Percentiles rank a stretch among this genome's conserved stretches.
phyloP scores from a whole-genome alignment of 1,284 basidiomycete genomes.

The Volvariella volvacea region DNA sequence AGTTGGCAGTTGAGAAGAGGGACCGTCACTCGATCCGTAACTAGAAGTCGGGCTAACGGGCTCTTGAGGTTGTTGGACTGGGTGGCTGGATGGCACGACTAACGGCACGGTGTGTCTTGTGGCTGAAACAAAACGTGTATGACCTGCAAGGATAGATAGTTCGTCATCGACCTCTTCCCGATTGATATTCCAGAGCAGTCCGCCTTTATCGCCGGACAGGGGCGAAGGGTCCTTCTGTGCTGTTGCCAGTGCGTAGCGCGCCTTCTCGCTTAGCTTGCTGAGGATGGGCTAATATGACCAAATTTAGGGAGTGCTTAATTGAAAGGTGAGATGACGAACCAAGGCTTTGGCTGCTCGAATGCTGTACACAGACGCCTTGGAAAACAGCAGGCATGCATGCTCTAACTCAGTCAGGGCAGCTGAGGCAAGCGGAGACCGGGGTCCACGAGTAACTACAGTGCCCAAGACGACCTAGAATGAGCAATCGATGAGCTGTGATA shows the following conservation, averaged over 20 bases:
- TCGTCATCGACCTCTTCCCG: conserved; percentile 46
- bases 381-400: conserved; percentile 51
- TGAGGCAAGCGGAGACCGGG: conserved; percentile 48
- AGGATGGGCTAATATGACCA: conserved; percentile 39
- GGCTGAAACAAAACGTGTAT: conserved; percentile 45
- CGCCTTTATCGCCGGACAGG: conserved; percentile 23
- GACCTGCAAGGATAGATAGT: conserved; percentile 54
- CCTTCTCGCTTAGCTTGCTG: conserved; percentile 49
- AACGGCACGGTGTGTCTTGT: conserved; percentile 11
- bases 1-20: no score
- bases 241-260: conserved; percentile 35
- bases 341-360: conserved; percentile 53
- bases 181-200: conserved; percentile 38
- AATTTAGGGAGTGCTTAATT: neutral
- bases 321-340: conserved; percentile 29
- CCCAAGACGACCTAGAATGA: conserved; percentile 53
- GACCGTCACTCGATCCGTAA: no score
- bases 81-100: no score
- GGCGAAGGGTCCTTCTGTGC: conserved; percentile 27
- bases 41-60: no score
- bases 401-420: conserved; percentile 59
- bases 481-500: neutral
- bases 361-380: conserved; percentile 46
- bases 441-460: conserved; percentile 58
- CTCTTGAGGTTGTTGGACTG: no score